These are phyloP conservation scores for Globisporangium splendens DNA, from an alignment of 352 stramenopile genomes.

Conservation along the genomic window DNA sequence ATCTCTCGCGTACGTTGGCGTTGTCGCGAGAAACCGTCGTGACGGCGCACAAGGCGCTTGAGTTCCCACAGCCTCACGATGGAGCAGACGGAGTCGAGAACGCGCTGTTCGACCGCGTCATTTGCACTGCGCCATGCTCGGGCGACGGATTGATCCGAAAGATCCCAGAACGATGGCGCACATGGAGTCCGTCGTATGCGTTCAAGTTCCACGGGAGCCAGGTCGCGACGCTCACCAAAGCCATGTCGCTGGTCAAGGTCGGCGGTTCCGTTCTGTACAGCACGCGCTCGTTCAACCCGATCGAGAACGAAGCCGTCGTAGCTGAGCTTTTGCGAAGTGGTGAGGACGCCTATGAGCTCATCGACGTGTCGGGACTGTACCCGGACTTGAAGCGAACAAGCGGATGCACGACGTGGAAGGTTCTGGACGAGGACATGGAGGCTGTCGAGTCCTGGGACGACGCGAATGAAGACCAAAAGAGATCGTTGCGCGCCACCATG, in stretches of 20 bases:
- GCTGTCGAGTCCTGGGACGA: constrained; percentile 49
- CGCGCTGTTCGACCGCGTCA: constrained; percentile 63
- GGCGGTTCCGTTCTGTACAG: constrained; percentile 66
- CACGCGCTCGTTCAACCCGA: constrained; percentile 78
- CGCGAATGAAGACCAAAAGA: constrained; percentile 42
- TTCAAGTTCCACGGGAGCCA: constrained; percentile 57
- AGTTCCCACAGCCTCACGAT: constrained; percentile 48
- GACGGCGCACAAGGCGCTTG: constrained; percentile 67
- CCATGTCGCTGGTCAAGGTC: constrained; percentile 39
- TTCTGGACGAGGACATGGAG: constrained; percentile 46
- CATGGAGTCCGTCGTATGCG: constrained; percentile 52
- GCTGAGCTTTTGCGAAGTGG: constrained; percentile 57
- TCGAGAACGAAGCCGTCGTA: constrained; percentile 85
- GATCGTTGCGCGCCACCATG: constrained; percentile 71
- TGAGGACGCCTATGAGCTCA: constrained; percentile 57
- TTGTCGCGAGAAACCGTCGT: constrained; percentile 48
- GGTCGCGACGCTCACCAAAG: constrained; percentile 78
- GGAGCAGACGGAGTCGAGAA: constrained; percentile 14
- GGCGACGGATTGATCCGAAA: constrained; percentile 79
- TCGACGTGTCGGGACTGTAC: constrained; percentile 37
- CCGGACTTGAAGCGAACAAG: constrained; percentile 33
- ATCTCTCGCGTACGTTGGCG: constrained; percentile 52
- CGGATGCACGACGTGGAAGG: constrained; percentile 51
- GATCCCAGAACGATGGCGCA: constrained; percentile 77
- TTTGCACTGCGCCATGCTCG: constrained; percentile 76